These are phyloP conservation scores for Avicennia marina DNA, from an alignment of 257 asterid genomes.

Conservation along the genomic window DNA sequence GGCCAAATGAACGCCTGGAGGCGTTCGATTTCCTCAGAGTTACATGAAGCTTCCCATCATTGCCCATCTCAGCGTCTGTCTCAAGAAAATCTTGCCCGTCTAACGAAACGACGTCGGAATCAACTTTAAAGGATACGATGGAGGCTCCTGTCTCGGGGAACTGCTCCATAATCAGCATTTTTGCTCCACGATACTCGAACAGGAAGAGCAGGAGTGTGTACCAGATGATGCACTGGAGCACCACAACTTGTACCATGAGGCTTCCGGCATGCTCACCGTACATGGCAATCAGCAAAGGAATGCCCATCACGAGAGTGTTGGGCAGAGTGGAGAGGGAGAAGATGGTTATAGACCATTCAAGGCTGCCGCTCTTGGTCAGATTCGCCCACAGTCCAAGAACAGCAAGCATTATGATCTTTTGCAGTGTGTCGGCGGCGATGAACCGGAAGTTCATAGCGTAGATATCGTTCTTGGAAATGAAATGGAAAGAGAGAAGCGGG, in stretches of 20 bases:
- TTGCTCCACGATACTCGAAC: conserved; percentile 84
- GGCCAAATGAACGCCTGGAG: conserved; percentile 64
- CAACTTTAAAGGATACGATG: conserved; percentile 81
- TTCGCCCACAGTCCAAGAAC: conserved; percentile 69
- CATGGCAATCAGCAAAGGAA: conserved; percentile 82
- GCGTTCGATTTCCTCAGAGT: conserved; percentile 82
- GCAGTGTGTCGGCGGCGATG: conserved; percentile 84
- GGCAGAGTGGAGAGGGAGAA: conserved; percentile 86
- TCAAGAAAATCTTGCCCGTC: conserved; percentile 95
- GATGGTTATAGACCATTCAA: conserved; percentile 86
- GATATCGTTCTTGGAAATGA: conserved; percentile 68
- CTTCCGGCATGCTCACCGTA: conserved; percentile 61
- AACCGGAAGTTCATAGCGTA: conserved; percentile 77
- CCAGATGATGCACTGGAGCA: conserved; percentile 88
- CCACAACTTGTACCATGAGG: conserved; percentile 85
- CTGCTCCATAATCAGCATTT: conserved; percentile 78
- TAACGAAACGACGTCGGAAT: conserved; percentile 88
- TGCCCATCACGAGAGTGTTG: conserved; percentile 91
- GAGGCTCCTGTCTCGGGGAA: conserved; percentile 90
- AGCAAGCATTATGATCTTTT: conserved; percentile 65
- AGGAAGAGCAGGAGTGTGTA: conserved; percentile 71
- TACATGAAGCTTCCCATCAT: conserved; percentile 88
- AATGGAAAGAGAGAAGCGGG: conserved; percentile 83
- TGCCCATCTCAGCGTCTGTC: conserved; percentile 79
- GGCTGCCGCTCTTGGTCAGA: conserved; percentile 59